Conservation (phyloP, 2,329 filamentous ascomycete genomes). For the Aureobasidium sp. region DNA sequence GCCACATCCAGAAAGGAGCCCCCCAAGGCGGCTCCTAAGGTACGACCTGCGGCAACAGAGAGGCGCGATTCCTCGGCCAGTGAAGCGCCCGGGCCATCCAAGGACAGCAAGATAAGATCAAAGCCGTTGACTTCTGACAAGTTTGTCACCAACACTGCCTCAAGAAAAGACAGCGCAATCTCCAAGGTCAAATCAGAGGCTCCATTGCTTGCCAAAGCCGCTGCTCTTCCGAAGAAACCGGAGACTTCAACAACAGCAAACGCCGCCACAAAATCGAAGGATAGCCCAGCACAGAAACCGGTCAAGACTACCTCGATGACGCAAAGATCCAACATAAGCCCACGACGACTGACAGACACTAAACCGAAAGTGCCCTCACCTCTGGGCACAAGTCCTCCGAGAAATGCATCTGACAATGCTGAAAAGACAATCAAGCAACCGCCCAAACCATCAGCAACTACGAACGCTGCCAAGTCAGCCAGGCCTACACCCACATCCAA, state of each 20-base stretch:
- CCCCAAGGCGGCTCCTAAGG: slow-evolving; percentile 5
- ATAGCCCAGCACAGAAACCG: slow-evolving; percentile 17
- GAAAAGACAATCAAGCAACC: slow-evolving; percentile 23
- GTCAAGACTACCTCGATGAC: slow-evolving; percentile 19
- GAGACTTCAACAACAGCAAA: neutral
- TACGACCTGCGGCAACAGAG: slow-evolving; percentile 15
- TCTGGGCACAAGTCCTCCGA: slow-evolving; percentile 51
- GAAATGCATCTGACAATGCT: slow-evolving; percentile 49
- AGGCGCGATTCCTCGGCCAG: slow-evolving; percentile 18
- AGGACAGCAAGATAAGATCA: slow-evolving; percentile 16
- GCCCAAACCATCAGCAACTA: neutral
- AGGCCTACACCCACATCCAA: neutral
- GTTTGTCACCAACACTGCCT: neutral
- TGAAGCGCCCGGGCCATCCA: slow-evolving; percentile 17
- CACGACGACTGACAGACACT: slow-evolving; percentile 29
- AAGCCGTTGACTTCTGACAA: slow-evolving; percentile 11
- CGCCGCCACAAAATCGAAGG: slow-evolving; percentile 11
- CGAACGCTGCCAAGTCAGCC: neutral
- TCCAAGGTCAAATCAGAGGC: neutral
- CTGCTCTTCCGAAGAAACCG: slow-evolving; percentile 6
- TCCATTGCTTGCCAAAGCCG: neutral
- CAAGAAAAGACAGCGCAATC: slow-evolving; percentile 1
- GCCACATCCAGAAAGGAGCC: slow-evolving; percentile 16
- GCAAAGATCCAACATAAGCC: slow-evolving; percentile 12
- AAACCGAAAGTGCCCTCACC: slow-evolving; percentile 55